Conservation (phyloP, 2,329 filamentous ascomycete genomes). For the Cladophialophora chaetospira region DNA sequence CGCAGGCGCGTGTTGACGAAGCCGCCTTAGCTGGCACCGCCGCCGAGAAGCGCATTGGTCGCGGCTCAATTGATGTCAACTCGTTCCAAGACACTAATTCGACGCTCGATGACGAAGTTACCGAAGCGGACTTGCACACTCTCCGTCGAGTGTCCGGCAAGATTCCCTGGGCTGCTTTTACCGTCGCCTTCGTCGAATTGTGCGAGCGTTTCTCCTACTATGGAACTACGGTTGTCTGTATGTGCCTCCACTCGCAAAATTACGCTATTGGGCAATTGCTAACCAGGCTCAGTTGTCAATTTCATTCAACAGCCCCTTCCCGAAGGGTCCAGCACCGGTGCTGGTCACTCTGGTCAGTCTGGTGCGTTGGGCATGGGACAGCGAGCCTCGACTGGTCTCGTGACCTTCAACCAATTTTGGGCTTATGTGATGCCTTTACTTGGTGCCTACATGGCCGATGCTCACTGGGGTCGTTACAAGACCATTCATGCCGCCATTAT, state of each 20-base stretch:
- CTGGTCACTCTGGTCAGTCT: constrained; percentile 52
- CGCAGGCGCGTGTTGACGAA: constrained; percentile 21
- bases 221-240: constrained; percentile 30
- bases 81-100: constrained; percentile 5
- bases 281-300: constrained; percentile 55
- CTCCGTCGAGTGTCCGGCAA: constrained; percentile 32
- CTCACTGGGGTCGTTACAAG: constrained; percentile 68
- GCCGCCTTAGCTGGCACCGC: constrained; percentile 19
- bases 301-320: constrained; percentile 63
- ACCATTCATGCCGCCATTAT: constrained; percentile 68
- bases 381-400: constrained; percentile 55
- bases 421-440: constrained; percentile 62
- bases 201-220: constrained; percentile 36
- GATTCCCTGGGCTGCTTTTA: constrained; percentile 31
- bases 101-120: constrained; percentile 29
- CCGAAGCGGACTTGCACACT: constrained; percentile 28
- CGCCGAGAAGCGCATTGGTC: constrained; percentile 24
- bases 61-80: constrained; percentile 22
- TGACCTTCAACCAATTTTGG: constrained; percentile 63
- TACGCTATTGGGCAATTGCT: constrained; percentile 48
- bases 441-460: constrained; percentile 63
- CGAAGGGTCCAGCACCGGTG: constrained; percentile 56
- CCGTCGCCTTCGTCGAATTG: constrained; percentile 33
- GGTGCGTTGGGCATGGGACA: constrained; percentile 63
- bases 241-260: constrained; percentile 50